A percentile compares a stretch with the other conserved stretches of the same genome.
Evolutionary conservation across 768 basidiomycete genomes (phyloP).

Genomic region (Amanita rubescens): DNA sequence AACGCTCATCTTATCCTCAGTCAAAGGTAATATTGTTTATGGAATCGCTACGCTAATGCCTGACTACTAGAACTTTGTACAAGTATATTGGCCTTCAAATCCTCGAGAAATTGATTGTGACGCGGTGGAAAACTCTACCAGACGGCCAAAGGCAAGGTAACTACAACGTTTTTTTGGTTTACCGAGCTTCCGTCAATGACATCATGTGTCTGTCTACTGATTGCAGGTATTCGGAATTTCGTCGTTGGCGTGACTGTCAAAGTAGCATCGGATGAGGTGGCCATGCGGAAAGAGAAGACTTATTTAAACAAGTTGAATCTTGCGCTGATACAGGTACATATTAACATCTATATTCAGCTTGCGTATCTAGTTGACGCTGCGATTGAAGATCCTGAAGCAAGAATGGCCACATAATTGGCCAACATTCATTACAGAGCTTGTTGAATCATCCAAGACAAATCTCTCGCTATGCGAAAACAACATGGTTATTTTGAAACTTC

Average conservation of each 20-base stretch:
- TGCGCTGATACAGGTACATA: conserved; percentile 79
- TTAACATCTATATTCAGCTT: background rate
- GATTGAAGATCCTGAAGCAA: conserved; percentile 89
- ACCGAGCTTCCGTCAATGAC: background rate
- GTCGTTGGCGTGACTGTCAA: conserved; percentile 91
- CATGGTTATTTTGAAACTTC: conserved; percentile 94
- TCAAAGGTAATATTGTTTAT: conserved; percentile 51
- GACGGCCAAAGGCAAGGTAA: conserved; percentile 88
- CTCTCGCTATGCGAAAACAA: conserved; percentile 98
- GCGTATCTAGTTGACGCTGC: background rate
- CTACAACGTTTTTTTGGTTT: conserved; percentile 7
- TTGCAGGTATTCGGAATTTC: conserved; percentile 88
- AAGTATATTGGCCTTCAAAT: conserved; percentile 97
- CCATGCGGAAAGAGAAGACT: conserved; percentile 87
- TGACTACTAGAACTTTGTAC: conserved; percentile 11
- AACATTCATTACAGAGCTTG: conserved; percentile 92
- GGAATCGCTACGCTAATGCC: conserved; percentile 3
- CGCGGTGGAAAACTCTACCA: conserved; percentile 93
- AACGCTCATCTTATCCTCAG: conserved; percentile 77
- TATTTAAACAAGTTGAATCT: conserved; percentile 96
- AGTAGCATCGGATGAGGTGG: conserved; percentile 83
- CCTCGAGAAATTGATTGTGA: conserved; percentile 89
- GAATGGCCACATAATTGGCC: conserved; percentile 99
- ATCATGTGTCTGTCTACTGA: background rate
- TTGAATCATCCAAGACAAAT: conserved; percentile 95